Base-by-base conservation (phyloP, 192 early-diverging fungal species). In the Umbelopsis vinacea region DNA sequence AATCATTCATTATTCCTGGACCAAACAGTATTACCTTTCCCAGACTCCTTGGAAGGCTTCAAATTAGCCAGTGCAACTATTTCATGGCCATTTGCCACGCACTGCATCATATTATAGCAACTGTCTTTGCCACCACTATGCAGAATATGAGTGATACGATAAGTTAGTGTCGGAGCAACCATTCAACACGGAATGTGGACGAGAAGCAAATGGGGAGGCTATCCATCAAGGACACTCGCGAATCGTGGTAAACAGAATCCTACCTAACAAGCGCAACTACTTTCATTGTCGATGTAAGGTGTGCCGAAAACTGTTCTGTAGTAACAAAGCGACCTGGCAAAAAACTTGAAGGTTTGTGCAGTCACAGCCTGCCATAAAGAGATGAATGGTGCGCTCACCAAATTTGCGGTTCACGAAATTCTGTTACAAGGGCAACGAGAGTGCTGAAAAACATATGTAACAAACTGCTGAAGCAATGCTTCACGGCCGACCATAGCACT, bases 101-200 rank as follows among this genome's bases (percentile, higher is more conserved):
- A 96, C 81, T 99, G 93, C 88, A 98, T 88, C 89, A 97, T 88
- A 74, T 96, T 97, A 82, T 92, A 97, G 71, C 90, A 92, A 71
- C 93, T 95, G 83, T 99, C 98, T 79, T 99, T 99, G 55, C 98
- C 98, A 40, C 96, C 95, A 76, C 97, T 96, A 75, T 63, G 26
- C 24, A 9, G 2, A 69, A 24, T 15, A 29, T 11, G 26, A 72
- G 6, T 50, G 23, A 29, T 52, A 12, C 1, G 8, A 43, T 1
- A 43, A 4, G 5, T 43, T 43, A 43, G 40, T 12, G 40, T 43
- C 40, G 40, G 40, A 43, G 40, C 40, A 43, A 12, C 40, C 40
- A 43, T 43, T 43, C 8, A 12, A 4, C 11, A 6, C 40, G 6
- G 6, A 43, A 43, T 43, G 40, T 29, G 11, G 11, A 43, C 40